phyloP scores from a whole-genome alignment of 805 yeast genomes.

The Blastobotrys terrestris region DNA sequence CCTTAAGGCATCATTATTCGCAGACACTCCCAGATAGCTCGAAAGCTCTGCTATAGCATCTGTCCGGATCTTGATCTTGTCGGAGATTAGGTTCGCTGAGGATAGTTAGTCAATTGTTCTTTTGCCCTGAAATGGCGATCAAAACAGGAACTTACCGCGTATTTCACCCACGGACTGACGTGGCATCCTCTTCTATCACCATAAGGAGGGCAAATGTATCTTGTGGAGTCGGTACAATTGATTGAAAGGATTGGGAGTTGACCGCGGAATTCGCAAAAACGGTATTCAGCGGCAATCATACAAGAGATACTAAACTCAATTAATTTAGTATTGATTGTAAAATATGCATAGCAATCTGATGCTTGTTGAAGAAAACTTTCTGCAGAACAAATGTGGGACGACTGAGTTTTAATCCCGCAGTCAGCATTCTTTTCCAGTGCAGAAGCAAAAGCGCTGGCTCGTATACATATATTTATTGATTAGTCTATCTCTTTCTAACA shows the following conservation, averaged over 20 bases:
- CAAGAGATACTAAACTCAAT: too few relatives aligned
- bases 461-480: neutral
- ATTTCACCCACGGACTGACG: neutral
- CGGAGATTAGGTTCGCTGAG: constrained; percentile 8
- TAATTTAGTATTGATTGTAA: too few relatives aligned
- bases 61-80: constrained; percentile 15
- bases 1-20: neutral
- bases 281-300: too few relatives aligned
- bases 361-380: too few relatives aligned
- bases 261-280: too few relatives aligned
- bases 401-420: too few relatives aligned
- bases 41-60: constrained; percentile 12
- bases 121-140: neutral
- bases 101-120: neutral
- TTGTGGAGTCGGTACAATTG: too few relatives aligned
- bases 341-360: too few relatives aligned
- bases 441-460: neutral
- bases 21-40: neutral
- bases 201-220: too few relatives aligned
- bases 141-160: neutral
- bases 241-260: too few relatives aligned
- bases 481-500: constrained; percentile 13
- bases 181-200: neutral
- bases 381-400: too few relatives aligned
- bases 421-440: neutral